Conservation (phyloP, 23 red algal genomes). For the Gracilaria vermiculophylla region DNA sequence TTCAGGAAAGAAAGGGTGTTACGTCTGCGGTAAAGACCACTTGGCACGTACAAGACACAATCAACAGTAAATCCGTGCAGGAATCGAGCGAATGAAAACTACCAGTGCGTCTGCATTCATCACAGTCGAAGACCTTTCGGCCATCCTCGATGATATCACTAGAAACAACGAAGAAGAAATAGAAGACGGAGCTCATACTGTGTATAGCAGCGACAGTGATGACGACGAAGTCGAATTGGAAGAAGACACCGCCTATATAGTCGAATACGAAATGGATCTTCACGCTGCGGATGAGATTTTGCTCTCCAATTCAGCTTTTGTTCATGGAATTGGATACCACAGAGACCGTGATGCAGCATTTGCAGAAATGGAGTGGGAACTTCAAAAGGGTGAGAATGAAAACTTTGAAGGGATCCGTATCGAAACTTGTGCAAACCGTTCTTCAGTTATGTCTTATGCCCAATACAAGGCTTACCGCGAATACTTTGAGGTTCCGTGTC, state of each 20-base stretch:
- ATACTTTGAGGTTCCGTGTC: neutral
- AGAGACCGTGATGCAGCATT: neutral
- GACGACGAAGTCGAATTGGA: neutral
- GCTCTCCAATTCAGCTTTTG: neutral
- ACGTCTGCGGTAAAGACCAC: neutral
- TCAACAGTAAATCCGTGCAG: neutral
- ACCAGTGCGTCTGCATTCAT: neutral
- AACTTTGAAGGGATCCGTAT: neutral
- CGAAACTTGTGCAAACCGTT: neutral
- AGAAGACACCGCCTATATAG: neutral
- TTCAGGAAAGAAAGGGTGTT: no score
- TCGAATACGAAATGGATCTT: neutral
- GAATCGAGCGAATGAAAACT: neutral
- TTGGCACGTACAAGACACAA: neutral
- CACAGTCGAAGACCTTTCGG: neutral
- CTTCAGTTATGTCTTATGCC: neutral
- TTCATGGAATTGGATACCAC: neutral
- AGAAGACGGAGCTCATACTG: no score
- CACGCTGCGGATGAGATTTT: no score
- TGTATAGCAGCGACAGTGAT: neutral
- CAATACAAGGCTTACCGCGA: slow-evolving; percentile 11
- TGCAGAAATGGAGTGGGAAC: neutral
- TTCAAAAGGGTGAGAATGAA: neutral
- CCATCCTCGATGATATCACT: neutral
- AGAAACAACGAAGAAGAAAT: neutral